Evolutionary conservation across 2,329 filamentous ascomycete genomes (phyloP).

Genomic region (Paecilomyces variotii): DNA sequence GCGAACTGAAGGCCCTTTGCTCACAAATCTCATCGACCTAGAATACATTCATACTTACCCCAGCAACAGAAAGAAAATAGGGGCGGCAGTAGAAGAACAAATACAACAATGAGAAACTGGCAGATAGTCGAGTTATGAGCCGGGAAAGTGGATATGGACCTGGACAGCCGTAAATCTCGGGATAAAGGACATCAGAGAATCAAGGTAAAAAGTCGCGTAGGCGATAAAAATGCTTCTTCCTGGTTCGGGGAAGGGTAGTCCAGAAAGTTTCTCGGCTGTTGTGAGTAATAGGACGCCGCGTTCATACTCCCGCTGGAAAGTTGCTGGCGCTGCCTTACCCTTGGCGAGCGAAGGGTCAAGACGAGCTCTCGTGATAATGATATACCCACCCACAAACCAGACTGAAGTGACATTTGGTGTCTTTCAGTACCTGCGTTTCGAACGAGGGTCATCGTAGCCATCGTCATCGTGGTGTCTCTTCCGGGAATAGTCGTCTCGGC

Average conservation of each 20-base stretch:
- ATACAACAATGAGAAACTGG: slow-evolving; percentile 5
- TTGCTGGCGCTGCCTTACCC: slow-evolving; percentile 34
- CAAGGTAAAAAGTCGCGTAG: not conserved
- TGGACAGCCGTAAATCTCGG: not conserved
- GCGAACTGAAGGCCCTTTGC: slow-evolving; percentile 13
- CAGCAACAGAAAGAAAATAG: slow-evolving; percentile 10
- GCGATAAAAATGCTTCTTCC: not conserved
- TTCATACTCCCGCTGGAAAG: slow-evolving; percentile 1
- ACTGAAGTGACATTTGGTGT: not conserved
- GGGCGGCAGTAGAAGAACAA: slow-evolving; percentile 18
- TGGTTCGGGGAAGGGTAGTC: not conserved
- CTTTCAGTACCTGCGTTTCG: slow-evolving; percentile 51
- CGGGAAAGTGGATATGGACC: not conserved
- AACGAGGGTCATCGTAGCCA: slow-evolving; percentile 66
- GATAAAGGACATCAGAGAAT: slow-evolving; percentile 4
- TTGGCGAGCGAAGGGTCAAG: slow-evolving; percentile 19
- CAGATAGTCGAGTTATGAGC: not conserved
- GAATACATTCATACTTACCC: slow-evolving; percentile 39
- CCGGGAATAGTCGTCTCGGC: slow-evolving; percentile 49
- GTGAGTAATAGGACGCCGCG: slow-evolving; percentile 2
- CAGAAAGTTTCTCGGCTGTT: slow-evolving; percentile 6
- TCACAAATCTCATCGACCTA: slow-evolving; percentile 20
- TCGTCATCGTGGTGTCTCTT: slow-evolving; percentile 69
- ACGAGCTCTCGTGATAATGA: slow-evolving; percentile 20
- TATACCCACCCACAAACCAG: slow-evolving; percentile 40